phyloP scores from a whole-genome alignment of 2,329 filamentous ascomycete genomes.

The Xylaria sp. region DNA sequence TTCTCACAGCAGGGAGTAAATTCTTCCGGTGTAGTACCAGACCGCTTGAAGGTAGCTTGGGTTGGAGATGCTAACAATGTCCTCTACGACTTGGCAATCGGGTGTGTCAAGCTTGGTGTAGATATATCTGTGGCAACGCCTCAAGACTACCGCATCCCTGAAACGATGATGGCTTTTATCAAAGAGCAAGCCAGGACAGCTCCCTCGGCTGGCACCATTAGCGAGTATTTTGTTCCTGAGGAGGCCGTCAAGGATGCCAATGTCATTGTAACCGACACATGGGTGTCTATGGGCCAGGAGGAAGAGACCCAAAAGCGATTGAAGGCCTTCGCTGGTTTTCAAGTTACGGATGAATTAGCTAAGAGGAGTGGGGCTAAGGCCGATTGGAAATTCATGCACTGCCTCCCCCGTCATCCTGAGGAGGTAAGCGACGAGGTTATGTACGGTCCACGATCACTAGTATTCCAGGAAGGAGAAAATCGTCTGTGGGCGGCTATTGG shows the following conservation, averaged over 20 bases:
- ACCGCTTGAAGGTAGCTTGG: conserved; percentile 92
- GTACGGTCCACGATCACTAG: conserved; percentile 81
- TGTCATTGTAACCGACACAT: conserved; percentile 93
- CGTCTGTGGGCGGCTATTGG: conserved; percentile 87
- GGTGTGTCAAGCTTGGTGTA: conserved; percentile 83
- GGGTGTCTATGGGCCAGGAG: conserved; percentile 98
- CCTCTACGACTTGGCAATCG: conserved; percentile 90
- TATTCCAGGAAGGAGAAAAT: conserved; percentile 95
- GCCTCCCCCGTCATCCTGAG: conserved; percentile 86
- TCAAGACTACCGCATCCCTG: conserved; percentile 80
- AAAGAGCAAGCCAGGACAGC: conserved; percentile 63
- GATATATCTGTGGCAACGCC: conserved; percentile 88
- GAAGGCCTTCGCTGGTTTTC: conserved; percentile 85
- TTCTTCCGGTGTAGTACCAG: conserved; percentile 64
- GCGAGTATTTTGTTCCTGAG: conserved; percentile 79
- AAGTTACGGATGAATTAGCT: conserved; percentile 87
- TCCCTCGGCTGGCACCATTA: conserved; percentile 66
- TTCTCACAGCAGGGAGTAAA: conserved; percentile 58
- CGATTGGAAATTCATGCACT: conserved; percentile 98
- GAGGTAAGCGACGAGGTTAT: conserved; percentile 96
- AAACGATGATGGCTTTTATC: conserved; percentile 76
- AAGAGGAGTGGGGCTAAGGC: conserved; percentile 83
- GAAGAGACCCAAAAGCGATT: conserved; percentile 78
- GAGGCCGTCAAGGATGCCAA: conserved; percentile 86
- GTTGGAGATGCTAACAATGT: conserved; percentile 97